Evolutionary conservation across 306 rosid species (phyloP).

Genomic region (Prunus padus): DNA sequence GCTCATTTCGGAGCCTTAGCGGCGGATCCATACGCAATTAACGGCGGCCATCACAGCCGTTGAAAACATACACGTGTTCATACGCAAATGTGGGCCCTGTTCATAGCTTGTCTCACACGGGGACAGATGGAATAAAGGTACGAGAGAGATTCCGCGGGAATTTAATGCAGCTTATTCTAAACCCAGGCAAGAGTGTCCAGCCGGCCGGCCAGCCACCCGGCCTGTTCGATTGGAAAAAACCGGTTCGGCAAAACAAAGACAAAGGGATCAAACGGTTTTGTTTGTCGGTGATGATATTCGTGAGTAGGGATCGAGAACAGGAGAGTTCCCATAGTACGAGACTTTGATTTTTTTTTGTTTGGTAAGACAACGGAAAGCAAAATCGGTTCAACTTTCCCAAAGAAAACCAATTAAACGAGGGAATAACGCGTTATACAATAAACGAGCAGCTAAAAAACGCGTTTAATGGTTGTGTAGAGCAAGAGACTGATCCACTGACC

Average conservation of each 20-base stretch:
- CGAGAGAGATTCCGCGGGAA: background rate
- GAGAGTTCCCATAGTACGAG: background rate
- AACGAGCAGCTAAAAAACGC: background rate
- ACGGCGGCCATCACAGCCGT: background rate
- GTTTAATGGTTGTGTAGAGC: no score
- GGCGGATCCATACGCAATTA: background rate
- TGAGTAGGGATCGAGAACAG: background rate
- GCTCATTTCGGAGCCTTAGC: background rate
- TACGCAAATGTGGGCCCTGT: background rate
- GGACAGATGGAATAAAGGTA: background rate
- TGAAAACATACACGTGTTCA: background rate
- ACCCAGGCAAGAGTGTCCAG: background rate
- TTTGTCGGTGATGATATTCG: background rate
- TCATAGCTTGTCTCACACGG: background rate
- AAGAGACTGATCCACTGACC: conserved; percentile 34
- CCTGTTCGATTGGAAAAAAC: background rate
- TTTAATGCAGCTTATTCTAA: background rate
- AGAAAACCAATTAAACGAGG: background rate
- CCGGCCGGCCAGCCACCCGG: conserved; percentile 9
- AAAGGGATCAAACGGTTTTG: background rate
- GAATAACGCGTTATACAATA: background rate
- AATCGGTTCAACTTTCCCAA: background rate
- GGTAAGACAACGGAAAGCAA: background rate
- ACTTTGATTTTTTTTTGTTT: background rate
- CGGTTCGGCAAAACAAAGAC: background rate